Base-by-base conservation (phyloP, 2,329 filamentous ascomycete genomes). In the Cyphellophora europaea region DNA sequence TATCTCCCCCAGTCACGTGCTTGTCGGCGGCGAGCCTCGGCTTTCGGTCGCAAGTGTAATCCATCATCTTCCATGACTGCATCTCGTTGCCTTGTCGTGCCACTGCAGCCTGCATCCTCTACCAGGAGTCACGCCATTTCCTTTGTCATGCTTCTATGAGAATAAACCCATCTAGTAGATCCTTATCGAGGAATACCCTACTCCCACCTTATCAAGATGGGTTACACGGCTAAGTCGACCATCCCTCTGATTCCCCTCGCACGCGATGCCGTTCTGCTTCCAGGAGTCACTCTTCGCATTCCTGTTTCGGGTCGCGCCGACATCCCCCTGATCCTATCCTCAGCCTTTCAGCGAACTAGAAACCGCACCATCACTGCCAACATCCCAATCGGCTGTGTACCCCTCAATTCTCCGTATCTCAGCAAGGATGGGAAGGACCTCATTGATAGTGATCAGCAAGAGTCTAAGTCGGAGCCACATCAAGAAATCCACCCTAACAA, bases 361-460 rank as follows among this genome's bases (percentile, higher is more conserved):
- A 62, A 67, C 15, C 79, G 78, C 50, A 74, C 66, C 2, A 68
- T 79, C 47, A 73, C 77, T 17, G 72, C 71, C 43, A 69, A 77
- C 47, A 77, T 94, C 48, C 79, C 83, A 6, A 79, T 96, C 46
- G 86, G 82, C 35, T 96, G 89, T 57, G 78, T 96, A 36, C 91
- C 91, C 13, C 68, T 95, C 41, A 79, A 71, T 44, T 91, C 85
- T 32, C 79, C 80, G 3, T 71, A 79, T 15, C 69, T 94, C 16
- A 79, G 77, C 38, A 69, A 72, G 17, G 77, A 85, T 52, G 87
- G 87, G 29, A 79, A 88, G 58, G 72, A 77, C 38, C 68, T 93
- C 45, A 72, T 93, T 36, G 74, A 81, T 35, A 71, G 78, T 52
- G 73, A 71, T 25, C 71, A 72, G 15, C 62, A 67, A 27, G 67